Evolutionary conservation across 2,329 filamentous ascomycete species (phyloP).

Genomic region (Fusarium lyarnte): DNA sequence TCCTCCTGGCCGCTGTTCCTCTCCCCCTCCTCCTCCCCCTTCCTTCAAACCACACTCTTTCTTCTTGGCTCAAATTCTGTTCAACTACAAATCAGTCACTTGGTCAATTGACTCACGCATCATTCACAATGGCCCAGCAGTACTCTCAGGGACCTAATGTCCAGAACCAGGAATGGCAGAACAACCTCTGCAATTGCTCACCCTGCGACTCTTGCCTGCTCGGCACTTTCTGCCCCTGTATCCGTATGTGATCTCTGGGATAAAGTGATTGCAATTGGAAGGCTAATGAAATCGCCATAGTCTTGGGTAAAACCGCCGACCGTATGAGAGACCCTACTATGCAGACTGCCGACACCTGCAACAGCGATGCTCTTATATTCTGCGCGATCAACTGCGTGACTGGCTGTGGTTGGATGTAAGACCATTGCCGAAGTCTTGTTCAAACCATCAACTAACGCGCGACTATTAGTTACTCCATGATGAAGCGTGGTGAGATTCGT

Average conservation of each 20-base stretch:
- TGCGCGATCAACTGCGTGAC: conserved; percentile 51
- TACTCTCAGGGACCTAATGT: conserved; percentile 41
- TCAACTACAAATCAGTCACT: background rate
- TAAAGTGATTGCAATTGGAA: background rate
- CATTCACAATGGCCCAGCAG: conserved; percentile 40
- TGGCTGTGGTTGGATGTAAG: conserved; percentile 57
- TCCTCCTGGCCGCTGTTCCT: background rate
- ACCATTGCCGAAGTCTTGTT: background rate
- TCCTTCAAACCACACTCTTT: background rate
- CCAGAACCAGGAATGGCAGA: conserved; percentile 50
- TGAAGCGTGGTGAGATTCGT: conserved; percentile 64
- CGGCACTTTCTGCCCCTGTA: conserved; percentile 54
- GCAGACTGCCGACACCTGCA: conserved; percentile 50
- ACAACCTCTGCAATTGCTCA: conserved; percentile 52
- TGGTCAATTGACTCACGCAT: background rate
- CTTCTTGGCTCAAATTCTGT: background rate
- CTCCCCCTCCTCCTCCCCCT: background rate
- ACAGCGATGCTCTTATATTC: conserved; percentile 56
- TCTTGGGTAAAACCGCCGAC: conserved; percentile 56
- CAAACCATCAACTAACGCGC: background rate
- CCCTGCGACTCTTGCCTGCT: conserved; percentile 53
- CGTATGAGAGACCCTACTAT: conserved; percentile 57
- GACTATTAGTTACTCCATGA: conserved; percentile 54
- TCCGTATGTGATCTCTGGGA: conserved; percentile 49
- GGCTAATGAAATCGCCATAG: conserved; percentile 42